phyloP scores from a whole-genome alignment of 1,139 yeast genomes.

The Taphrina pruni region DNA sequence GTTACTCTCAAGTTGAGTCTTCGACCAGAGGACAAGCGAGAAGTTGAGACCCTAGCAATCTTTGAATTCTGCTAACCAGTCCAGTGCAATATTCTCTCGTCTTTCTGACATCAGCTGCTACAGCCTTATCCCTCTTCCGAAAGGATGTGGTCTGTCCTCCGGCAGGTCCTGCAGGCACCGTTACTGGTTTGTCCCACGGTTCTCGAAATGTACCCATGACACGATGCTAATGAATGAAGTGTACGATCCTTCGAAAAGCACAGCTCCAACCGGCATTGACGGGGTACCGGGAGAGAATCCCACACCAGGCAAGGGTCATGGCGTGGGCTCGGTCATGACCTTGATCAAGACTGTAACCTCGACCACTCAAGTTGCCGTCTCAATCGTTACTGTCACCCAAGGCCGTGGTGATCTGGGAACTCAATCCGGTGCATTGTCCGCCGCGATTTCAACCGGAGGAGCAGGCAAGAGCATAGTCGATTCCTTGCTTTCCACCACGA shows the following conservation, averaged over 20 bases:
- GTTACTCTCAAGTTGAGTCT: not conserved
- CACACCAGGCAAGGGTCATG: not conserved
- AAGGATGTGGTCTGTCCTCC: constrained; percentile 3
- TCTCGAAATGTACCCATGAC: not conserved
- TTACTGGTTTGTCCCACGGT: constrained; percentile 1
- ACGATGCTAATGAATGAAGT: not conserved
- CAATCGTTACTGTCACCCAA: not conserved
- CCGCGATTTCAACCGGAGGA: not conserved
- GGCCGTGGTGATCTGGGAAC: not conserved
- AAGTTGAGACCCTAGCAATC: not conserved
- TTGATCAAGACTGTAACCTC: constrained; percentile 7
- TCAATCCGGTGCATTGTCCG: not conserved
- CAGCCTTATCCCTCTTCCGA: constrained; percentile 8
- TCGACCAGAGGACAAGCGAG: not conserved
- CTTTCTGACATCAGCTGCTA: constrained; percentile 1
- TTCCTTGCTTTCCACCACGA: not conserved
- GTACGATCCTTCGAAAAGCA: not conserved
- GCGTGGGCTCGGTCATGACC: not conserved
- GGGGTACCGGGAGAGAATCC: not conserved
- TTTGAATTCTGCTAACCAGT: not conserved
- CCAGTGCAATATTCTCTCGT: constrained; percentile 12
- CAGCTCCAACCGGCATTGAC: not conserved
- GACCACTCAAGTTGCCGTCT: not conserved
- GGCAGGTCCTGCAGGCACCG: constrained; percentile 9
- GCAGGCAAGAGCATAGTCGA: not conserved